Percentiles rank a stretch among this genome's conserved stretches.
These are phyloP conservation scores for Fagus crenata DNA, from an alignment of 306 rosid species.

Conservation along the genomic window DNA sequence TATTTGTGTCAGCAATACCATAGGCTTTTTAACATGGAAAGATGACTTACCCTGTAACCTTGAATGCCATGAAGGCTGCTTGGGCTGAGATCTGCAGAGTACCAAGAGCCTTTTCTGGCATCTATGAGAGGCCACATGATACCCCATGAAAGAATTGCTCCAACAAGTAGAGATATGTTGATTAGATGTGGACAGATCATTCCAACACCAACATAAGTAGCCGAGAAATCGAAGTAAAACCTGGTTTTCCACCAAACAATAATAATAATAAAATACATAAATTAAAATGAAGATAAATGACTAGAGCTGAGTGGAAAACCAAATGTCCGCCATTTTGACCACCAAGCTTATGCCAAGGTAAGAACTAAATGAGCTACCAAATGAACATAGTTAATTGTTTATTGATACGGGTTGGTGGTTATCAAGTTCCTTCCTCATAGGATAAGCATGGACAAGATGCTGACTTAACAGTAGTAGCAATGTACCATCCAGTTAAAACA, in stretches of 20 bases:
- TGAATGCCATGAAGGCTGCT: slow-evolving; percentile 49
- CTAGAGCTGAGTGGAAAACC: neutral
- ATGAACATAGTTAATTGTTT: neutral
- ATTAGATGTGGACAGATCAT: slow-evolving; percentile 55
- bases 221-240: slow-evolving; percentile 50
- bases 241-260: slow-evolving; percentile 16
- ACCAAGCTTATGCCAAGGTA: slow-evolving; percentile 1
- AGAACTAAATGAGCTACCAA: neutral
- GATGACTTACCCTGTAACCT: slow-evolving; percentile 45
- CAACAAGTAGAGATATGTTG: slow-evolving; percentile 44
- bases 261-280: neutral
- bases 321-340: neutral
- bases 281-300: neutral
- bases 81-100: slow-evolving; percentile 30
- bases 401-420: too few species aligned
- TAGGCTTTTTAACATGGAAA: neutral
- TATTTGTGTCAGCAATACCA: too few species aligned
- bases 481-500: neutral
- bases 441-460: neutral
- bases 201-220: slow-evolving; percentile 56
- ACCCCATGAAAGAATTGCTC: slow-evolving; percentile 56
- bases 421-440: neutral
- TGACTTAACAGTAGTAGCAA: neutral
- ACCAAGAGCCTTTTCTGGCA: slow-evolving; percentile 48
- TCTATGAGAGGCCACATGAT: slow-evolving; percentile 59